These are phyloP conservation scores for Kodamaea derodonti DNA, from an alignment of 1,139 yeast genomes.

Conservation along the genomic window DNA sequence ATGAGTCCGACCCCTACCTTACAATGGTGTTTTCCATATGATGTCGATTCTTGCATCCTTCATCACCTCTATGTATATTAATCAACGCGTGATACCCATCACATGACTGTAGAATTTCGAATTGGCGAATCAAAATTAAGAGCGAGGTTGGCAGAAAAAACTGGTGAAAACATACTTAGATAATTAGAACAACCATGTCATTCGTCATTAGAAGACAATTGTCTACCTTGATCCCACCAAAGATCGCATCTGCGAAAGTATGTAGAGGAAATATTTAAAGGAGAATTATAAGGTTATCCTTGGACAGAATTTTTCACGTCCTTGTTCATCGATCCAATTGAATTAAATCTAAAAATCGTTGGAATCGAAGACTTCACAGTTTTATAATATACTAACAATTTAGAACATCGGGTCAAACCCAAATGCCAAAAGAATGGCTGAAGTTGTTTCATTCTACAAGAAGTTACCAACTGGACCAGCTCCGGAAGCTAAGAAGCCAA, in stretches of 20 bases:
- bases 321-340: too few species aligned
- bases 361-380: not conserved
- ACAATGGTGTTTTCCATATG: too few species aligned
- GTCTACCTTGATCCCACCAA: constrained; percentile 97
- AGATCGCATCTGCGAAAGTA: constrained; percentile 94
- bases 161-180: constrained; percentile 6
- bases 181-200: constrained; percentile 49
- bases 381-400: constrained; percentile 33
- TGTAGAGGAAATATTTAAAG: constrained; percentile 36
- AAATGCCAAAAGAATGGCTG: constrained; percentile 94
- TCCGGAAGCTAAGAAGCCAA: constrained; percentile 62
- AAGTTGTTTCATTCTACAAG: constrained; percentile 93
- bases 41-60: too few species aligned
- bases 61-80: constrained; percentile 3
- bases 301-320: too few species aligned
- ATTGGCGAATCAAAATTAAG: not conserved
- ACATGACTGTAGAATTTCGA: not conserved
- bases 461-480: constrained; percentile 94
- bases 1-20: too few species aligned
- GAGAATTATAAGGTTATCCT: too few species aligned
- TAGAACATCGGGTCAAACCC: constrained; percentile 93
- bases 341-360: too few species aligned
- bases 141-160: constrained; percentile 1
- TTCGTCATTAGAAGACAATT: constrained; percentile 87
- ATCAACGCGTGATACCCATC: not conserved